Conservation (phyloP, 192 early-diverging fungal genomes). For the Paraglomus brasilianum region DNA sequence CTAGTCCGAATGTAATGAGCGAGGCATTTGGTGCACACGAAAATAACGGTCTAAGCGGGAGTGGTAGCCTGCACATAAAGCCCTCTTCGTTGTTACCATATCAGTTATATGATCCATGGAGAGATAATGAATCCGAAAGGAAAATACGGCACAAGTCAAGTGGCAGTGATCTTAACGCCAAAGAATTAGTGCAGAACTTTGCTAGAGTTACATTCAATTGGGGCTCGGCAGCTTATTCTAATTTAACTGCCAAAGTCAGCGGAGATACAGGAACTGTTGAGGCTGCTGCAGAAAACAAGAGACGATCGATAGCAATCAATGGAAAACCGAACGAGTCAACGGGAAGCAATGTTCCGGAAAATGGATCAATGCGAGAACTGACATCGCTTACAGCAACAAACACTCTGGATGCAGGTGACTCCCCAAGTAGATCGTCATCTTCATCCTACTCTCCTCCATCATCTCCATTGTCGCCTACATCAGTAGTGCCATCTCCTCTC, state of each 20-base stretch:
- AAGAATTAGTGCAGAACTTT: constrained; percentile 6
- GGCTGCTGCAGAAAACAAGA: not conserved
- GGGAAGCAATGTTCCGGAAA: not conserved
- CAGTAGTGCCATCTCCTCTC: not conserved
- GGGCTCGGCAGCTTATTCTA: constrained; percentile 18
- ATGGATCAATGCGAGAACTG: not conserved
- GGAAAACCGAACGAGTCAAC: not conserved
- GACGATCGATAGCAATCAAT: not conserved
- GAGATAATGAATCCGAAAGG: not conserved
- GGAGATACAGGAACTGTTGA: not conserved
- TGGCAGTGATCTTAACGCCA: not conserved
- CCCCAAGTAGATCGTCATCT: constrained; percentile 9
- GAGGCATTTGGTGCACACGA: too few species aligned
- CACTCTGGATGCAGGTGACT: not conserved
- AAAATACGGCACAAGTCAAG: not conserved
- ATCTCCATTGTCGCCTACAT: not conserved
- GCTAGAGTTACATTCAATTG: constrained; percentile 19
- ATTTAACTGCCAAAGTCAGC: not conserved
- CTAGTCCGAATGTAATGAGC: not conserved
- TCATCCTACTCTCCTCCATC: constrained; percentile 4
- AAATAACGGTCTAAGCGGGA: too few species aligned
- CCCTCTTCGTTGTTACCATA: not conserved
- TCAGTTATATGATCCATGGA: constrained; percentile 25
- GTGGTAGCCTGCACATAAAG: too few species aligned
- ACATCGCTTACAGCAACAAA: not conserved